These are phyloP conservation scores for Cadophora sp. DNA, from an alignment of 2,329 filamentous ascomycete genomes.

Conservation along the genomic window DNA sequence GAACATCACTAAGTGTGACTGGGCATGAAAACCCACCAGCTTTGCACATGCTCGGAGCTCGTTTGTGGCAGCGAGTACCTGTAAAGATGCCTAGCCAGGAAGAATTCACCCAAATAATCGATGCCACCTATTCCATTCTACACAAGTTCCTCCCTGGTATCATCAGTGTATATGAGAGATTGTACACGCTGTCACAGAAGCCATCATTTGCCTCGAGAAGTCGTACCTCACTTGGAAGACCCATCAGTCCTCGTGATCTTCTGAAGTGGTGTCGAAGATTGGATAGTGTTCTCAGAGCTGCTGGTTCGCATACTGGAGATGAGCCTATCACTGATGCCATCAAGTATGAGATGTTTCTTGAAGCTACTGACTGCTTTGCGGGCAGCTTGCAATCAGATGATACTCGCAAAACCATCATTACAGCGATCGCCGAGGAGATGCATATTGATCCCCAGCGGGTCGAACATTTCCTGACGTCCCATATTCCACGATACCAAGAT, in stretches of 20 bases:
- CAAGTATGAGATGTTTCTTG: conserved; percentile 87
- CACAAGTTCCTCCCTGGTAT: conserved; percentile 65
- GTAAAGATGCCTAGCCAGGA: conserved; percentile 68
- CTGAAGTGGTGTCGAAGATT: conserved; percentile 91
- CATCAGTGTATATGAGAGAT: conserved; percentile 62
- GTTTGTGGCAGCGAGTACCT: conserved; percentile 84
- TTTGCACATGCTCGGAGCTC: conserved; percentile 75
- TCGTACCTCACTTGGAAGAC: conserved; percentile 56
- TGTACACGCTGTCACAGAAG: conserved; percentile 54
- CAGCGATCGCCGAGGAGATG: conserved; percentile 83
- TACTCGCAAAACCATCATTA: conserved; percentile 65
- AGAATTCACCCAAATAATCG: conserved; percentile 79
- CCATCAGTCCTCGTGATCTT: conserved; percentile 77
- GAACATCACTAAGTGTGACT: conserved; percentile 74
- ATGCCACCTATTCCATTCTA: conserved; percentile 73
- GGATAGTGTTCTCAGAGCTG: conserved; percentile 65
- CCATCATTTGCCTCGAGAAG: conserved; percentile 54
- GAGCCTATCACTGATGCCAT: conserved; percentile 76
- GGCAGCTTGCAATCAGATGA: conserved; percentile 75
- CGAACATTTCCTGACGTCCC: conserved; percentile 76
- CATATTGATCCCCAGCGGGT: conserved; percentile 84
- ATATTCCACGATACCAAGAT: conserved; percentile 74
- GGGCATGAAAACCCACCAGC: conserved; percentile 71
- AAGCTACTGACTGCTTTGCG: conserved; percentile 91
- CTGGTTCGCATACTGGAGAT: conserved; percentile 68